These are phyloP conservation scores for Yamadazyma pseudoaaseri DNA, from an alignment of 1,139 yeast species.

Conservation along the genomic window DNA sequence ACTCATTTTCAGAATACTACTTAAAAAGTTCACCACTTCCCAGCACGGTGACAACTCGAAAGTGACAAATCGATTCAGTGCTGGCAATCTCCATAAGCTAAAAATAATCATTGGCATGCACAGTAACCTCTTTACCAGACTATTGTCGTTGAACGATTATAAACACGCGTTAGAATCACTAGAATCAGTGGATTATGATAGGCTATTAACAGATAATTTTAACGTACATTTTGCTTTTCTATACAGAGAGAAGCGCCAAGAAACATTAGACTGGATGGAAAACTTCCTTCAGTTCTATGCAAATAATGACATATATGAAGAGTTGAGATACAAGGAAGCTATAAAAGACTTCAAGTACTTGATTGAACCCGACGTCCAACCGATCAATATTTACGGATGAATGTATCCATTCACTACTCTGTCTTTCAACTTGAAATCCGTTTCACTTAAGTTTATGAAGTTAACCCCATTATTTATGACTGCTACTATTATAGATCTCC, in stretches of 20 bases:
- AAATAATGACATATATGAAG: slow-evolving; percentile 2
- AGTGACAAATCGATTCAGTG: slow-evolving; percentile 4
- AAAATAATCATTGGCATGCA: slow-evolving; percentile 14
- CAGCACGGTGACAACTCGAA: neutral
- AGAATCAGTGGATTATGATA: neutral
- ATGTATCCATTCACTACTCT: slow-evolving; percentile 11
- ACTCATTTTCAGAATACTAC: slow-evolving; percentile 14
- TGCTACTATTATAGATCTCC: slow-evolving; percentile 57
- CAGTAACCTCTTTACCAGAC: slow-evolving; percentile 11
- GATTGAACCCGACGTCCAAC: slow-evolving; percentile 2
- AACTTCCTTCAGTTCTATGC: slow-evolving; percentile 9
- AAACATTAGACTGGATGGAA: slow-evolving; percentile 11
- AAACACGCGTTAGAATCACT: slow-evolving; percentile 5
- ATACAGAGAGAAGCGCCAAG: slow-evolving; percentile 10
- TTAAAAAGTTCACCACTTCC: slow-evolving; percentile 7
- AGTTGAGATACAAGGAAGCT: slow-evolving; percentile 6
- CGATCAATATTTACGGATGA: neutral
- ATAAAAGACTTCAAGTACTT: slow-evolving; percentile 4
- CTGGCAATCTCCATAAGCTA: slow-evolving; percentile 8
- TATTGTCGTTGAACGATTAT: slow-evolving; percentile 10
- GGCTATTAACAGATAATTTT: slow-evolving; percentile 11
- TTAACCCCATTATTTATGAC: slow-evolving; percentile 73
- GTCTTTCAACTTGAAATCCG: slow-evolving; percentile 48
- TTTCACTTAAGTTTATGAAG: slow-evolving; percentile 59
- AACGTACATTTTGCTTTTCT: slow-evolving; percentile 13